Conservation (phyloP, 331 rosid genomes). For the Quercus tomentella region DNA sequence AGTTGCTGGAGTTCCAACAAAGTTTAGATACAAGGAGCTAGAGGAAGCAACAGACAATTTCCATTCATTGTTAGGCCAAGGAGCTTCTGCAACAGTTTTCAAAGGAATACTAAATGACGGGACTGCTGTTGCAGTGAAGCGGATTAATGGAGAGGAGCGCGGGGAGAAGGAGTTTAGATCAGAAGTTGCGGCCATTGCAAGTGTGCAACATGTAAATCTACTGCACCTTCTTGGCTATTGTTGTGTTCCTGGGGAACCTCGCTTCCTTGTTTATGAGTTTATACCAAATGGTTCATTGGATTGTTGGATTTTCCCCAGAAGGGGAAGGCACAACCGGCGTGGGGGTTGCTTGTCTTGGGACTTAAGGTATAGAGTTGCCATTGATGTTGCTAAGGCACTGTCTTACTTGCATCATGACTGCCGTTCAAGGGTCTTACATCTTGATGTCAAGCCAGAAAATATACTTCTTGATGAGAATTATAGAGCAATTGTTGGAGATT, state of each 20-base stretch:
- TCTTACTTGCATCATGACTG: conserved; percentile 86
- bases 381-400: conserved; percentile 77
- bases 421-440: conserved; percentile 67
- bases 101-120: conserved; percentile 81
- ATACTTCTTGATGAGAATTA: conserved; percentile 71
- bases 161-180: conserved; percentile 78
- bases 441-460: conserved; percentile 95
- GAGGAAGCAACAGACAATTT: conserved; percentile 81
- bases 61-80: conserved; percentile 55
- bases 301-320: conserved; percentile 68
- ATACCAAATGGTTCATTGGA: conserved; percentile 79
- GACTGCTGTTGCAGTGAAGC: conserved; percentile 76
- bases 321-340: conserved; percentile 5
- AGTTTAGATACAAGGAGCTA: conserved; percentile 66
- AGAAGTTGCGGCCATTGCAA: conserved; percentile 90
- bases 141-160: conserved; percentile 52
- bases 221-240: conserved; percentile 75
- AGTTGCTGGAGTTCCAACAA: conserved; percentile 83
- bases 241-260: conserved; percentile 42
- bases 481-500: conserved; percentile 64
- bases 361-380: conserved; percentile 57
- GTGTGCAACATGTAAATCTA: conserved; percentile 80
- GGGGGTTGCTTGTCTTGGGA: conserved; percentile 75
- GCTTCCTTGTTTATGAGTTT: conserved; percentile 71
- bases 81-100: conserved; percentile 75